Evolutionary conservation across 2,329 filamentous ascomycete genomes (phyloP), one percentile per base, ranked within the genome.

Genomic region (Aspergillus spinulosporus): DNA sequence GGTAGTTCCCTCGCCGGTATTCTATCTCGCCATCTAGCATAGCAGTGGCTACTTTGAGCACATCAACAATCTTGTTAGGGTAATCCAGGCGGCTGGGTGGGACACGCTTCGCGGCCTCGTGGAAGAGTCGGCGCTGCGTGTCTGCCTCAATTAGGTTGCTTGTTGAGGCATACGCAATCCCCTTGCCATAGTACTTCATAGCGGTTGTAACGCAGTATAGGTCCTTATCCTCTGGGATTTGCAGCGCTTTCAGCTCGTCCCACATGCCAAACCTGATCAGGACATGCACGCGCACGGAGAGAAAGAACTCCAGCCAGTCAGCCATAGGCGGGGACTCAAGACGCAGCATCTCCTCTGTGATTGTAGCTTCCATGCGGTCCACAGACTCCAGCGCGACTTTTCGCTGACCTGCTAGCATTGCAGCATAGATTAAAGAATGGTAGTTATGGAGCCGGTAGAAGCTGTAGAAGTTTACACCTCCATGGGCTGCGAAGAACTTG

Each of bases 11-110:
- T 2, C 77, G 76, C 1, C 89, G 84, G 64, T 92, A 92, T 52
- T 86, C 84, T 5, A 92, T 71, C 66, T 93, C 89, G 2, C 89
- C 89, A 28, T 87, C 82, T 0, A 92, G 74, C 86, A 92, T 89
- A 8, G 76, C 80, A 11, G 69, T 64, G 5, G 83, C 85, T 1
- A 92, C 80, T 1, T 70, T 74, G 0, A 92, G 76, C 29, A 91
- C 85, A 54, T 87, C 83, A 9, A 74, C 66, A 60, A 83, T 86
- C 26, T 77, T 84, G 67, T 89, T 90, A 55, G 87, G 88, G 73
- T 88, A 90, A 26, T 89, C 74, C n/a, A 84, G 87, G 3, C 89
- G 81, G 0, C 82, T 82, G 0, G 72, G 58, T 0, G 83, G 83
- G 0, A 92, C 85, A 0, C 66, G 69, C 3, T 78, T 69, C 0